phyloP scores from a whole-genome alignment of 495 filamentous ascomycete genomes.

The Neurospora africana region DNA sequence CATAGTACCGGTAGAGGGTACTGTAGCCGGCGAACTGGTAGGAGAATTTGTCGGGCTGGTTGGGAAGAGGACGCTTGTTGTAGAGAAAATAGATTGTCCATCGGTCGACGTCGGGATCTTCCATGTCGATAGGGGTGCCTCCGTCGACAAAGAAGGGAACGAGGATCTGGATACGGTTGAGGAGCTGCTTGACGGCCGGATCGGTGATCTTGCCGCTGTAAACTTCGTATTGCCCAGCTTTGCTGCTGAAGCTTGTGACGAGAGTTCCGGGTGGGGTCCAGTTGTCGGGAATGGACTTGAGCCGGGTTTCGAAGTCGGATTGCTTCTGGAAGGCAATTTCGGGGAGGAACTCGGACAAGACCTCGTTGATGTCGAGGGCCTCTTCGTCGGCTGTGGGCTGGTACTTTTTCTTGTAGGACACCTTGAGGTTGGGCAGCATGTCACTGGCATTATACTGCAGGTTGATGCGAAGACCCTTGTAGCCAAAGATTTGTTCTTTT shows the following conservation, averaged over 20 bases:
- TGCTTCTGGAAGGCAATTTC: constrained; percentile 54
- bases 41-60: constrained; percentile 36
- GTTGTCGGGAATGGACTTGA: constrained; percentile 42
- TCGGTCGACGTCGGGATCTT: constrained; percentile 64
- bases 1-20: constrained; percentile 79
- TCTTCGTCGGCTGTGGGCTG: constrained; percentile 57
- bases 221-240: constrained; percentile 36
- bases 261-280: constrained; percentile 50
- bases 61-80: constrained; percentile 42
- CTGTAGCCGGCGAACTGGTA: constrained; percentile 79
- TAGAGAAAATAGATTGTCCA: constrained; percentile 88
- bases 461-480: constrained; percentile 64
- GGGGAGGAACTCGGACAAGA: constrained; percentile 57
- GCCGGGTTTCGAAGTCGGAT: constrained; percentile 46
- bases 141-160: constrained; percentile 89
- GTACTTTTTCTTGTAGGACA: constrained; percentile 67
- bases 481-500: constrained; percentile 82
- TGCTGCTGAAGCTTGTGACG: constrained; percentile 26
- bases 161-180: constrained; percentile 71
- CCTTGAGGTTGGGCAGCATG: constrained; percentile 61
- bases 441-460: constrained; percentile 74
- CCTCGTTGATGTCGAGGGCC: constrained; percentile 54
- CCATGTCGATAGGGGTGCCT: constrained; percentile 57
- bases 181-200: constrained; percentile 47
- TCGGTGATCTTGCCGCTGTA: constrained; percentile 43